Evolutionary conservation across 192 early-diverging fungal species (phyloP), one percentile per base, ranked within the genome.

Genomic region (Rhizophagus clarus): DNA sequence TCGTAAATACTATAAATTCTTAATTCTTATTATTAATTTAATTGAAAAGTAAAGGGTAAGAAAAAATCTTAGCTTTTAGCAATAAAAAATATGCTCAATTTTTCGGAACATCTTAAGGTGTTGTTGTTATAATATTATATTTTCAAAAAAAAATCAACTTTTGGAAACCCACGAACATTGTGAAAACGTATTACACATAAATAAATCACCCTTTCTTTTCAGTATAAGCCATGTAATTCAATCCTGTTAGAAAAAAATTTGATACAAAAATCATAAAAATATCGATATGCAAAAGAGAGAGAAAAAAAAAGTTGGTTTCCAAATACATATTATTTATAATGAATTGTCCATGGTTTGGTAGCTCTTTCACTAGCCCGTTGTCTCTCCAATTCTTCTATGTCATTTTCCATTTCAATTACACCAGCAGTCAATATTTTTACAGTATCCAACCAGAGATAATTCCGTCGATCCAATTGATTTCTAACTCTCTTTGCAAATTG

Each of bases 391-490:
- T 77, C 76, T 14, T 66, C 63, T 8, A 77, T 77, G 49, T 77
- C 76, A 68, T 77, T 77, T 31, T 77, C 76, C 76, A 77, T 77
- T 47, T 77, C 63, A 49, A 77, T 77, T 28, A 77, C 64, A 31
- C 76, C 63, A 17, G 42, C 64, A 11, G 76, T 77, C 61, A 77
- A 22, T 40, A 64, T 60, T 56, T 68, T 77, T 20, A 77, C 76
- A n/a, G 76, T 68, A 64, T 77, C 76, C 24, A 77, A 77, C 76
- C 76, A 77, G n/a, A 67, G 14, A 45, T 77, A 77, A 77, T 77
- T 77, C 37, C 76, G 49, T 28, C 47, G 64, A 34, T 77, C 76
- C 26, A 77, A 77, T 68, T 77, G 76, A 77, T 40, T 68, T 49
- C 45, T 77, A 17, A 66, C 40, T 49, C 76, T 64, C 14, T 77